phyloP scores from a whole-genome alignment of 306 rosid genomes.

The Malus asiatica region DNA sequence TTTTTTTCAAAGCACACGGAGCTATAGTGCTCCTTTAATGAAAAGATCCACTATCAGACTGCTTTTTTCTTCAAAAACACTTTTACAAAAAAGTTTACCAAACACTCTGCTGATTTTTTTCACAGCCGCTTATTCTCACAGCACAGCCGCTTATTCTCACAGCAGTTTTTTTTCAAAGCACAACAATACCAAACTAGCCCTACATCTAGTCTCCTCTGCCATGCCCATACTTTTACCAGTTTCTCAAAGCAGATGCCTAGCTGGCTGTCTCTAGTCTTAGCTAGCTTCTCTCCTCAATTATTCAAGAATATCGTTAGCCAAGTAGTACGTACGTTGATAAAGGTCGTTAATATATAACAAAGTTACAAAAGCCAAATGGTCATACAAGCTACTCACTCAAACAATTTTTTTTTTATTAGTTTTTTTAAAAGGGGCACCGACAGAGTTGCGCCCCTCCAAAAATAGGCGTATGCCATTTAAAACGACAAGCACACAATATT shows the following conservation, averaged over 20 bases:
- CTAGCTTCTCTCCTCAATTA: constrained; percentile 6
- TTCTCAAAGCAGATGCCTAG: constrained; percentile 6
- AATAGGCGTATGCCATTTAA: background rate
- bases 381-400: background rate
- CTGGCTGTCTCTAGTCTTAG: background rate
- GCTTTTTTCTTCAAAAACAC: too few species aligned
- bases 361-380: background rate
- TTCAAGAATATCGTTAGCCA: background rate
- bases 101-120: too few species aligned
- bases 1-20: too few species aligned
- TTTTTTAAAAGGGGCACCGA: background rate
- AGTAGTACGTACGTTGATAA: background rate
- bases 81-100: too few species aligned
- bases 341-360: background rate
- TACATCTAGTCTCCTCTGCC: background rate
- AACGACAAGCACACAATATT: constrained; percentile 26
- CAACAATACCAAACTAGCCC: too few species aligned
- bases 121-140: too few species aligned
- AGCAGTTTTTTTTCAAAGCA: too few species aligned
- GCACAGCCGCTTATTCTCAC: too few species aligned
- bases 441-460: background rate
- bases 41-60: too few species aligned
- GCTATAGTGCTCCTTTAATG: too few species aligned
- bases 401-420: background rate
- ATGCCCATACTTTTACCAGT: background rate